Conservation (phyloP, 2,329 filamentous ascomycete species). For the Aureobasidium namibiae region DNA sequence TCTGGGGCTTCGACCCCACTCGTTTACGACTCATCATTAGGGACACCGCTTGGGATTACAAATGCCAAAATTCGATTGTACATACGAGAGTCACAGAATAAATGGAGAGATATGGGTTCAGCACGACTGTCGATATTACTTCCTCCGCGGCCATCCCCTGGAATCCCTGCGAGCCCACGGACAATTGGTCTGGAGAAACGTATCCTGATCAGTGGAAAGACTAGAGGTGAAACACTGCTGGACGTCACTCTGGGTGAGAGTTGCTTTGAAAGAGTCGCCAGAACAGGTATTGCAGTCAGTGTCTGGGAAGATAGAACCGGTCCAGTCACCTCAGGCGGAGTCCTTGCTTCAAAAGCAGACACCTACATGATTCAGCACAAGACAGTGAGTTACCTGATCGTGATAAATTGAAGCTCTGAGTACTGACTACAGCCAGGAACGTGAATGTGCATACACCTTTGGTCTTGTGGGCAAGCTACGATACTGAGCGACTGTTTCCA, state of each 20-base stretch:
- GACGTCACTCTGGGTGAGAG: slow-evolving; percentile 79
- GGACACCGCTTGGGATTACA: slow-evolving; percentile 54
- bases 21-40: slow-evolving; percentile 23
- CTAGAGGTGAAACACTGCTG: slow-evolving; percentile 59
- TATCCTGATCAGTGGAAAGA: slow-evolving; percentile 67
- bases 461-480: slow-evolving; percentile 41
- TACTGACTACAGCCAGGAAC: slow-evolving; percentile 28
- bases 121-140: slow-evolving; percentile 75
- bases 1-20: slow-evolving; percentile 35
- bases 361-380: slow-evolving; percentile 54
- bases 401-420: neutral
- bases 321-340: slow-evolving; percentile 47
- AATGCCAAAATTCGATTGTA: slow-evolving; percentile 85
- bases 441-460: slow-evolving; percentile 42
- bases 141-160: slow-evolving; percentile 43
- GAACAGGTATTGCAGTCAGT: slow-evolving; percentile 79
- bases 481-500: slow-evolving; percentile 29
- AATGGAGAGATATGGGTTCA: slow-evolving; percentile 88
- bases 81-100: slow-evolving; percentile 61
- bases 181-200: slow-evolving; percentile 65
- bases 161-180: slow-evolving; percentile 29
- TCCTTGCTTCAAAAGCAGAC: slow-evolving; percentile 44
- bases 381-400: slow-evolving; percentile 23
- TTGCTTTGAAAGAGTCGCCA: slow-evolving; percentile 75
- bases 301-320: slow-evolving; percentile 62